Percentiles rank a stretch among this genome's conserved stretches.
These are phyloP conservation scores for Tuber umbilicatum DNA, from an alignment of 495 filamentous ascomycete species.

Conservation along the genomic window DNA sequence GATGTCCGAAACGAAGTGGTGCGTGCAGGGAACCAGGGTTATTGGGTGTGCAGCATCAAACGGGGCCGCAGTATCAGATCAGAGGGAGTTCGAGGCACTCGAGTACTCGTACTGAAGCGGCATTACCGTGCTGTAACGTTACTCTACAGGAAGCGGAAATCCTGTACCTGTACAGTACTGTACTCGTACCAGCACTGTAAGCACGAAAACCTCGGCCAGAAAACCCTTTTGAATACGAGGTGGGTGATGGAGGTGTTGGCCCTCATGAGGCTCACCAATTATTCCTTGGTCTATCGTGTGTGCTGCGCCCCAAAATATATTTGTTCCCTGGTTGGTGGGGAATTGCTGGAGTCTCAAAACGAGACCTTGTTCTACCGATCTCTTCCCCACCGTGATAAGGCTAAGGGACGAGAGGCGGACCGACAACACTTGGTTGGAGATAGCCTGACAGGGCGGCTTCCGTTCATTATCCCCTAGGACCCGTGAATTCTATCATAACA, in stretches of 20 bases:
- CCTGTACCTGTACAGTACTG: not conserved
- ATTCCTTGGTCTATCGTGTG: not conserved
- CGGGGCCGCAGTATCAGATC: not conserved
- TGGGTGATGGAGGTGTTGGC: not conserved
- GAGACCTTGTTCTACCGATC: not conserved
- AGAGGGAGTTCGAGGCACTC: not conserved
- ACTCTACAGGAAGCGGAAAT: not conserved
- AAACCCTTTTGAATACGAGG: not conserved
- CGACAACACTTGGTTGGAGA: not conserved
- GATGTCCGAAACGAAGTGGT: not conserved
- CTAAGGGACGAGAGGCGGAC: not conserved
- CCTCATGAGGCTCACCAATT: not conserved
- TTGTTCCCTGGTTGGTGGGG: not conserved
- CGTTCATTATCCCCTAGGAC: not conserved
- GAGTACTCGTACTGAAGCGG: not conserved
- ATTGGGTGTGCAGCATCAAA: not conserved
- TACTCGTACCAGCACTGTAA: not conserved
- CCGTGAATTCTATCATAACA: not conserved
- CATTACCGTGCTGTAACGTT: not conserved
- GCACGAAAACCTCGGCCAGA: not conserved
- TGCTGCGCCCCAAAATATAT: not conserved
- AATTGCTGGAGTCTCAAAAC: not conserved
- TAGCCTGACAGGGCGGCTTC: not conserved
- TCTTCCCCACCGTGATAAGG: not conserved
- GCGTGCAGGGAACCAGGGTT: not conserved